Percentiles rank a stretch among this genome's conserved stretches.
These are phyloP conservation scores for Cercospora beticola DNA, from an alignment of 2,329 filamentous ascomycete species.

Conservation along the genomic window DNA sequence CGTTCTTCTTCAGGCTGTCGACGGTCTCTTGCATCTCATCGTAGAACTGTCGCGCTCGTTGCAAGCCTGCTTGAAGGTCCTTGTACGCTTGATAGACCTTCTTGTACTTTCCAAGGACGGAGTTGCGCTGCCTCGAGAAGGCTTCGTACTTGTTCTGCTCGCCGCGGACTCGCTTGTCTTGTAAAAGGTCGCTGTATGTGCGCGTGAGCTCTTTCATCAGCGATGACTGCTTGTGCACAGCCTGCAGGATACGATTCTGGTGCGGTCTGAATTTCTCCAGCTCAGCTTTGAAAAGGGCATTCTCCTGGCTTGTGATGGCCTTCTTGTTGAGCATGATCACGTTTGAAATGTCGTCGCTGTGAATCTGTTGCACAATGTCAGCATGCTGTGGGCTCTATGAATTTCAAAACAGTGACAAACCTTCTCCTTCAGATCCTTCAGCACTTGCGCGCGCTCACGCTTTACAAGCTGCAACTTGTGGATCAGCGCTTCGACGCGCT, in stretches of 20 bases:
- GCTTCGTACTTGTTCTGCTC: conserved; percentile 95
- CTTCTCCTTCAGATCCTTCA: conserved; percentile 98
- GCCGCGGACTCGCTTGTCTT: conserved; percentile 88
- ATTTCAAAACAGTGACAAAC: conserved; percentile 47
- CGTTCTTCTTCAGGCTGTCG: conserved; percentile 43
- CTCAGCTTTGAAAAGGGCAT: conserved; percentile 88
- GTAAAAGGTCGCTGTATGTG: conserved; percentile 81
- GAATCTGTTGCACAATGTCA: conserved; percentile 59
- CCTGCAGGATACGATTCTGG: conserved; percentile 85
- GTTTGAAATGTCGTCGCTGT: conserved; percentile 95
- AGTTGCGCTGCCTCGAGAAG: conserved; percentile 77
- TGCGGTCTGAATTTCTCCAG: conserved; percentile 96
- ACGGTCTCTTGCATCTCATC: conserved; percentile 64
- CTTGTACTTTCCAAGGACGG: conserved; percentile 83
- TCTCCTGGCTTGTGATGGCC: conserved; percentile 86
- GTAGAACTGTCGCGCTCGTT: conserved; percentile 90
- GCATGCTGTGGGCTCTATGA: conserved; percentile 2
- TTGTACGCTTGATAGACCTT: conserved; percentile 90
- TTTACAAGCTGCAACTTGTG: conserved; percentile 92
- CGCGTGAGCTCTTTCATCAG: conserved; percentile 92
- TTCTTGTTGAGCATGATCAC: conserved; percentile 98
- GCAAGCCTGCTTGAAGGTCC: conserved; percentile 80
- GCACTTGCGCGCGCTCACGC: conserved; percentile 81
- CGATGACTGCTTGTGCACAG: conserved; percentile 90
- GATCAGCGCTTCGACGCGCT: conserved; percentile 81